phyloP scores from a whole-genome alignment of 2,329 filamentous ascomycete genomes.

The Colletotrichum destructivum region DNA sequence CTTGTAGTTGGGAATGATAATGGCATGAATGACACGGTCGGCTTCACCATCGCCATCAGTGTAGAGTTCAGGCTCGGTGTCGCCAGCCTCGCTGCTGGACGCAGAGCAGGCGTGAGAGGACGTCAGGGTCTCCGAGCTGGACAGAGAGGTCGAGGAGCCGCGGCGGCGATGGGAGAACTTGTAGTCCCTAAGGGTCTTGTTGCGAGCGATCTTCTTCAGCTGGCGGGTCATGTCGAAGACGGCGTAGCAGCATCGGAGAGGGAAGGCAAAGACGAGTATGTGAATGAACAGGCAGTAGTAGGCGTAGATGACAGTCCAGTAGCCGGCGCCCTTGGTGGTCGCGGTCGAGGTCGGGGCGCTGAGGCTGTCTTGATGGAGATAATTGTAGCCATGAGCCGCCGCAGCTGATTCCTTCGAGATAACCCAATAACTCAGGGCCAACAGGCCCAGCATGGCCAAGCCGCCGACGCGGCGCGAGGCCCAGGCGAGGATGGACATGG shows the following conservation, averaged over 20 bases:
- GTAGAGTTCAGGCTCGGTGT: constrained; percentile 64
- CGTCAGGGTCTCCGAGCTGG: constrained; percentile 69
- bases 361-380: constrained; percentile 57
- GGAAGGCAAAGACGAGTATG: constrained; percentile 74
- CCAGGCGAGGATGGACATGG: constrained; percentile 70
- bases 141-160: constrained; percentile 68
- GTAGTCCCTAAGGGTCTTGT: constrained; percentile 63
- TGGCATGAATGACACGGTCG: constrained; percentile 73
- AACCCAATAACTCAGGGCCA: constrained; percentile 69
- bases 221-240: constrained; percentile 70
- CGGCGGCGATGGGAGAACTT: constrained; percentile 64
- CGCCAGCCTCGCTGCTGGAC: constrained; percentile 66
- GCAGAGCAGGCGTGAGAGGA: constrained; percentile 64
- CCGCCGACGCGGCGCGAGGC: constrained; percentile 68
- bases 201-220: constrained; percentile 62
- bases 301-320: constrained; percentile 70
- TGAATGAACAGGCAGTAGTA: constrained; percentile 78
- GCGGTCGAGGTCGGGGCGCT: constrained; percentile 50
- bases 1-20: constrained; percentile 82
- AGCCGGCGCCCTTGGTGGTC: constrained; percentile 59
- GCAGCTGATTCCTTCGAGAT: constrained; percentile 65
- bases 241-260: constrained; percentile 73
- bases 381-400: constrained; percentile 60
- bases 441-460: constrained; percentile 66
- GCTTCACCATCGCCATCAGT: constrained; percentile 60